phyloP scores from a whole-genome alignment of 2,329 filamentous ascomycete genomes.

The Parastagonospora avenae region DNA sequence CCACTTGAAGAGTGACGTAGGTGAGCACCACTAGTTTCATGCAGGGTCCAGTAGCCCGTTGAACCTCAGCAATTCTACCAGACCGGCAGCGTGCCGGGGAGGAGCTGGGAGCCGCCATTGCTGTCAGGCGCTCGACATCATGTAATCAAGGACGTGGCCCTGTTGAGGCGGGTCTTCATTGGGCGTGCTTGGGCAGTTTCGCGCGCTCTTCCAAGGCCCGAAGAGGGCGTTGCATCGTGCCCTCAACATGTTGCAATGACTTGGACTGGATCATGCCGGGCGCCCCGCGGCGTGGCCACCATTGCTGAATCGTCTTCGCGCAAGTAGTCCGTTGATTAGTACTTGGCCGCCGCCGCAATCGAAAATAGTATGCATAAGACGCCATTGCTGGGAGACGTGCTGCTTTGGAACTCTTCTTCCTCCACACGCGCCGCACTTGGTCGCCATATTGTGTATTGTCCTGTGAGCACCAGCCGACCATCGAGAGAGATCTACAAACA shows the following conservation, averaged over 20 bases:
- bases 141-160: constrained; percentile 13
- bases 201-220: constrained; percentile 15
- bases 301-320: constrained; percentile 10
- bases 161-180: constrained; percentile 6
- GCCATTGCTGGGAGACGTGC: not conserved
- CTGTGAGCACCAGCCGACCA: not conserved
- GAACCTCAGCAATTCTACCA: constrained; percentile 6
- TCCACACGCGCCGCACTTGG: not conserved
- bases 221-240: constrained; percentile 16
- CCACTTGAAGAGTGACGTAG: constrained; percentile 22
- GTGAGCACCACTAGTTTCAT: constrained; percentile 14
- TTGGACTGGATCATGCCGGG: constrained; percentile 18
- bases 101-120: constrained; percentile 4
- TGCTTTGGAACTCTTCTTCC: not conserved
- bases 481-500: constrained; percentile 2
- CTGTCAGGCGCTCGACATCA: constrained; percentile 1
- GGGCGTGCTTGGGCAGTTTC: constrained; percentile 3
- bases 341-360: not conserved
- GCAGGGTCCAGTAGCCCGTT: constrained; percentile 14
- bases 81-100: constrained; percentile 1
- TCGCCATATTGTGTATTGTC: not conserved
- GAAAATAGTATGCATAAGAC: constrained; percentile 1
- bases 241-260: constrained; percentile 10
- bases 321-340: not conserved
- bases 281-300: constrained; percentile 23